Percentiles rank a stretch among this genome's conserved stretches.
phyloP scores from a whole-genome alignment of 139 green algal species.

The Chlamydomonas eustigma region DNA sequence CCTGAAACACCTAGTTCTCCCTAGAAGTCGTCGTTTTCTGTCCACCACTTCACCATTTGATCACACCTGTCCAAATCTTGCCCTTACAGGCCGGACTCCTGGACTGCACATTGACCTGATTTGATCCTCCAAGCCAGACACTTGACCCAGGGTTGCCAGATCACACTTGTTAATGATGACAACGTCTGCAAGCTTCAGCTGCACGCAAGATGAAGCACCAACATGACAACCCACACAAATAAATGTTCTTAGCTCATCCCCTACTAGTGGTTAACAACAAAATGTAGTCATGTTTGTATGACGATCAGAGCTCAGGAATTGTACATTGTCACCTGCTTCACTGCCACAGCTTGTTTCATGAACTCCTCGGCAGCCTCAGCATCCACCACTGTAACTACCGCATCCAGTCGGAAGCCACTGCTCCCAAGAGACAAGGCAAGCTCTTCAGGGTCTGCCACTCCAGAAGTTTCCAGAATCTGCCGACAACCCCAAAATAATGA shows the following conservation, averaged over 20 bases:
- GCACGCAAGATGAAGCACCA: background rate
- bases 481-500: too few relatives aligned
- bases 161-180: slow-evolving; percentile 61
- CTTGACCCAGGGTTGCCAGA: slow-evolving; percentile 29
- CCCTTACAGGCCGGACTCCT: background rate
- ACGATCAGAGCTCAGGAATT: background rate
- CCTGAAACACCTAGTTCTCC: too few relatives aligned
- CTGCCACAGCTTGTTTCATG: slow-evolving; percentile 21
- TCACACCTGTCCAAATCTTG: background rate
- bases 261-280: background rate
- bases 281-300: background rate
- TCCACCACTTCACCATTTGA: too few relatives aligned
- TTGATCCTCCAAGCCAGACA: slow-evolving; percentile 39
- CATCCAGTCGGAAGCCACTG: slow-evolving; percentile 37
- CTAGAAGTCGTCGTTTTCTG: too few relatives aligned
- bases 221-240: background rate
- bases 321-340: slow-evolving; percentile 45
- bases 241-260: background rate
- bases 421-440: slow-evolving; percentile 19
- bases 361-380: slow-evolving; percentile 32
- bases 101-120: slow-evolving; percentile 24
- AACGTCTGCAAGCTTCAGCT: slow-evolving; percentile 32
- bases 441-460: slow-evolving; percentile 43
- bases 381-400: slow-evolving; percentile 44
- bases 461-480: slow-evolving; percentile 50